Percentiles rank a stretch among this genome's conserved stretches.
These are phyloP conservation scores for Reutealis trisperma DNA, from an alignment of 345 rosid genomes.

Conservation along the genomic window DNA sequence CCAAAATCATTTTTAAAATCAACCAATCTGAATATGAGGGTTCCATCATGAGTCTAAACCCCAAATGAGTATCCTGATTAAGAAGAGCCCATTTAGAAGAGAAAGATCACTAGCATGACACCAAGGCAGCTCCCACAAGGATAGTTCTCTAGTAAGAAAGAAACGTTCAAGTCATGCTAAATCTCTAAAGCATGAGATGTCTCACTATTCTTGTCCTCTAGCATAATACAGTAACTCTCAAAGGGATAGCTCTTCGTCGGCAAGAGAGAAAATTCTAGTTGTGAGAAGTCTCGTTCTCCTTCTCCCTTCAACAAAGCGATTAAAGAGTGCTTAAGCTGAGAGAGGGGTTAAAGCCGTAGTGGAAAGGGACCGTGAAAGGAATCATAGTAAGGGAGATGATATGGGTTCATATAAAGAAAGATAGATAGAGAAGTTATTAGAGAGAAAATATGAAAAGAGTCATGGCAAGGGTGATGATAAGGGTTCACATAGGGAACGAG, in stretches of 20 bases:
- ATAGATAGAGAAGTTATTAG: too few relatives aligned
- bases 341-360: constrained; percentile 44
- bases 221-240: constrained; percentile 15
- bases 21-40: too few relatives aligned
- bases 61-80: too few relatives aligned
- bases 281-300: constrained; percentile 56
- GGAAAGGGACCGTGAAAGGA: constrained; percentile 53
- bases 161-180: constrained; percentile 33
- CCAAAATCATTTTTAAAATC: too few relatives aligned
- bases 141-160: constrained; percentile 42
- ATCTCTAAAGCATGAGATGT: constrained; percentile 33
- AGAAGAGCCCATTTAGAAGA: constrained; percentile 28
- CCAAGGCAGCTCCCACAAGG: constrained; percentile 21
- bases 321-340: constrained; percentile 57
- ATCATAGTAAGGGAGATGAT: too few relatives aligned
- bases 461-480: constrained; percentile 26
- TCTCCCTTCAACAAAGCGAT: constrained; percentile 66
- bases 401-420: too few relatives aligned
- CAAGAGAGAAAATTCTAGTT: constrained; percentile 19
- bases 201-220: constrained; percentile 13
- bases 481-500: constrained; percentile 22
- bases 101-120: constrained; percentile 37
- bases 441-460: constrained; percentile 25
- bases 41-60: too few relatives aligned
- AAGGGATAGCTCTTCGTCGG: constrained; percentile 4